Evolutionary conservation across 2,329 filamentous ascomycete genomes (phyloP), one percentile per base, ranked within the genome.

Genomic region (Rasamsonia emersonii): DNA sequence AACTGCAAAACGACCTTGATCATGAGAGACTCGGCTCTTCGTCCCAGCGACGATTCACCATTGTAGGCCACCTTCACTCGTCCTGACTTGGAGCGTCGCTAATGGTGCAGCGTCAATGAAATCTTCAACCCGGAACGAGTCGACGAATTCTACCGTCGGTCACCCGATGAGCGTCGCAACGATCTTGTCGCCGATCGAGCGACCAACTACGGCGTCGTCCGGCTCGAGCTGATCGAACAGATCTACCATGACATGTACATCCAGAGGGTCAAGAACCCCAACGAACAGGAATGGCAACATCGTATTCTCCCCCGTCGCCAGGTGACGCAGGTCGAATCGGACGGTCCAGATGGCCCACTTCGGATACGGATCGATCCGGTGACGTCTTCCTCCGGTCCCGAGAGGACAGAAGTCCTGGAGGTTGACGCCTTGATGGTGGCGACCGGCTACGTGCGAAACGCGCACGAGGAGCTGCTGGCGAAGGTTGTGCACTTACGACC

Each of bases 201-300:
- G 18, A 96, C 89, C 39, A 96, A 96, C 66, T 96, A 96, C 58
- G 83, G 86, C 32, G 89, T 96, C 4, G 89, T 98, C 3, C 79
- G 89, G 5, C 73, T 94, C n/a, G 76, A 85, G 44, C 73, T 96
- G 30, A 83, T 96, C 36, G 89, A 96, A 58, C 75, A 80, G 36
- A 74, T 96, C 18, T 96, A 93, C 59, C 78, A 89, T 58, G 75
- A 75, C 35, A 78, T 94, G 63, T 96, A 96, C 61, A 73, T 86
- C 35, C 89, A 96, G 61, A 76, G 79, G 30, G 72, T 93, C 32
- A 68, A 73, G 28, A 68, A 85, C 35, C 62, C 70, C 11, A 77
- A 88, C 38, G 78, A 86, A 56, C 67, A 63, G 17, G 65, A 72
- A 37, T 95, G 88, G 86, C 82, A 83, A 11, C 83, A 91, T 56